These are phyloP conservation scores for Alternaria postmessia DNA, from an alignment of 2,329 filamentous ascomycete species.

Conservation along the genomic window DNA sequence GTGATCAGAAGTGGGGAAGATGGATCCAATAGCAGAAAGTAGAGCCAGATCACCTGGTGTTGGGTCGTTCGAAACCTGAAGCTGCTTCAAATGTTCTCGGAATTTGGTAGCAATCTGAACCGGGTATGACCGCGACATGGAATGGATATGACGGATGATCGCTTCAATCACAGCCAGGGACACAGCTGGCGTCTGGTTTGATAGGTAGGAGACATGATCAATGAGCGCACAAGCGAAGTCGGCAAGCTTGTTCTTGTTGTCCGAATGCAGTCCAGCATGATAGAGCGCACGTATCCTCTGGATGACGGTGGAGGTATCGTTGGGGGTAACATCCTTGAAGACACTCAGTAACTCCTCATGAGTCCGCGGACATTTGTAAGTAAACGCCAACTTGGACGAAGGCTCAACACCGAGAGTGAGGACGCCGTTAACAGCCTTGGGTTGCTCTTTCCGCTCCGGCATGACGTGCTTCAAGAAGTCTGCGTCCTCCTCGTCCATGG, in stretches of 20 bases:
- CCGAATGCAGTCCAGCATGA: slow-evolving; percentile 82
- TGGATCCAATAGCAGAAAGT: slow-evolving; percentile 81
- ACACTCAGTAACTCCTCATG: slow-evolving; percentile 76
- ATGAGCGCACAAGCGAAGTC: slow-evolving; percentile 73
- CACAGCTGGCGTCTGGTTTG: slow-evolving; percentile 59
- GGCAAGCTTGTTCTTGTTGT: slow-evolving; percentile 84
- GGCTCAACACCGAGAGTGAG: slow-evolving; percentile 51
- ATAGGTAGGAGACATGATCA: slow-evolving; percentile 69
- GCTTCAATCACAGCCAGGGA: slow-evolving; percentile 77
- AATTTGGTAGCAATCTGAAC: slow-evolving; percentile 80
- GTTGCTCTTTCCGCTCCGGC: slow-evolving; percentile 35
- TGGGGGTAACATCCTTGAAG: slow-evolving; percentile 66
- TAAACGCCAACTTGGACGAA: slow-evolving; percentile 73
- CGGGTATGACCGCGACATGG: slow-evolving; percentile 85
- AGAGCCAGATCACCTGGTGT: slow-evolving; percentile 77
- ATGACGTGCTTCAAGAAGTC: slow-evolving; percentile 58
- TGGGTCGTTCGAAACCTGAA: slow-evolving; percentile 64
- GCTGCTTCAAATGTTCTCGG: slow-evolving; percentile 70
- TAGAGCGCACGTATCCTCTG: slow-evolving; percentile 92
- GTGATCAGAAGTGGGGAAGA: slow-evolving; percentile 95
- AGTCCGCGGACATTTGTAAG: slow-evolving; percentile 82
- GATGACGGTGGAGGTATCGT: slow-evolving; percentile 78
- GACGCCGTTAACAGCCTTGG: slow-evolving; percentile 53
- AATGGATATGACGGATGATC: slow-evolving; percentile 89
- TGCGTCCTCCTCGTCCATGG: slow-evolving; percentile 57